These are phyloP conservation scores for Euphorbia lathyris DNA, from an alignment of 345 rosid species.

Conservation along the genomic window DNA sequence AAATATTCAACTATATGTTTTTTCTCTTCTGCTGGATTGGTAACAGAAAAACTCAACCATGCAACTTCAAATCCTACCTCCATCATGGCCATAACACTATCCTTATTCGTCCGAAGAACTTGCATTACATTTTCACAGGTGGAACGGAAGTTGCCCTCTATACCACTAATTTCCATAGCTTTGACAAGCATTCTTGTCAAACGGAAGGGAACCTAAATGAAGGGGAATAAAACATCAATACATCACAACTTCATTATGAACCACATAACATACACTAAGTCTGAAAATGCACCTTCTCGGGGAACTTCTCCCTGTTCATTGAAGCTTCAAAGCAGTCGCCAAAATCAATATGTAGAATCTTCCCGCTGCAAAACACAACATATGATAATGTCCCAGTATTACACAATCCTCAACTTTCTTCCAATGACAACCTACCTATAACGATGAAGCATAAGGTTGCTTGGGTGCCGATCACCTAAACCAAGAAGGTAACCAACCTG, in stretches of 20 bases:
- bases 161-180: constrained; percentile 99
- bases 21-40: neutral
- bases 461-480: constrained; percentile 98
- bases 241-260: neutral
- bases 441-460: constrained; percentile 94
- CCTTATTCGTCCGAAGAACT: constrained; percentile 85
- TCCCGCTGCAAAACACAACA: constrained; percentile 59
- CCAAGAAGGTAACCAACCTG: constrained; percentile 99
- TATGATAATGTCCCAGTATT: constrained; percentile 3
- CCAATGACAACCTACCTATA: constrained; percentile 51
- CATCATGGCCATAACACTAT: constrained; percentile 99
- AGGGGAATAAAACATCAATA: constrained; percentile 2
- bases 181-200: constrained; percentile 99
- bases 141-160: constrained; percentile 90
- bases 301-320: constrained; percentile 97
- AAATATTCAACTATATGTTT: neutral
- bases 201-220: constrained; percentile 84
- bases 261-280: neutral
- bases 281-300: constrained; percentile 69
- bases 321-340: constrained; percentile 99
- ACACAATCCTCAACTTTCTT: neutral
- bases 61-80: constrained; percentile 48
- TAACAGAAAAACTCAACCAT: neutral
- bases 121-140: constrained; percentile 98
- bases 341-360: constrained; percentile 96